Percentiles rank a stretch among this genome's conserved stretches.
These are phyloP conservation scores for Halophytophthora batemanensis DNA, from an alignment of 352 stramenopile genomes.

Conservation along the genomic window DNA sequence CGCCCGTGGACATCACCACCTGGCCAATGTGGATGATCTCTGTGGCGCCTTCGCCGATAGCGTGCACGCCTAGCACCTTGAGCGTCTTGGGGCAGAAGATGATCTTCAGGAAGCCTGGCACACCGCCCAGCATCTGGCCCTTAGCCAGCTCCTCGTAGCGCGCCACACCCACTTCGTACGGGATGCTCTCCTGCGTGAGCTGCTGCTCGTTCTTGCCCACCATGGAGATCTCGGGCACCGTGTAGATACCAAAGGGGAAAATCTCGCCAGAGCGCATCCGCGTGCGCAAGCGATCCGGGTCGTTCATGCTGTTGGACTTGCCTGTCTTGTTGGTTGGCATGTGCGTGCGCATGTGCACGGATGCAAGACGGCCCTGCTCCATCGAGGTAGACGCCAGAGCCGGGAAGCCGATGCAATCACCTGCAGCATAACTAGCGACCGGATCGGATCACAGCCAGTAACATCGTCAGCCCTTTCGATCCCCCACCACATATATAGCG, in stretches of 20 bases:
- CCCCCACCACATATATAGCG: neutral
- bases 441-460: conserved; percentile 1
- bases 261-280: conserved; percentile 86
- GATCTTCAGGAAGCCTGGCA: conserved; percentile 82
- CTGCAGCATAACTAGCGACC: conserved; percentile 75
- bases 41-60: conserved; percentile 83
- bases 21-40: conserved; percentile 91
- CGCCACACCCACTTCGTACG: conserved; percentile 77
- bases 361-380: conserved; percentile 87
- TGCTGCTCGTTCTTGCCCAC: conserved; percentile 89
- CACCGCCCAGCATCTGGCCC: conserved; percentile 81
- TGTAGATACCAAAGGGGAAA: conserved; percentile 88
- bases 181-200: conserved; percentile 66
- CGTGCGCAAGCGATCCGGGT: conserved; percentile 66
- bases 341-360: conserved; percentile 82
- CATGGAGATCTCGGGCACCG: conserved; percentile 87
- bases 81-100: conserved; percentile 80
- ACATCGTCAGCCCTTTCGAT: conserved; percentile 2
- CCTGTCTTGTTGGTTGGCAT: conserved; percentile 62
- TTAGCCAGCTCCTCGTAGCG: conserved; percentile 84
- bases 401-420: conserved; percentile 89
- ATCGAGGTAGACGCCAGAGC: conserved; percentile 89
- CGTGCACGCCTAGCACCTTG: conserved; percentile 75
- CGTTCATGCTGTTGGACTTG: conserved; percentile 48
- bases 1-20: conserved; percentile 81